Conservation (phyloP, 2,329 filamentous ascomycete species). For the Endothia cerciana region DNA sequence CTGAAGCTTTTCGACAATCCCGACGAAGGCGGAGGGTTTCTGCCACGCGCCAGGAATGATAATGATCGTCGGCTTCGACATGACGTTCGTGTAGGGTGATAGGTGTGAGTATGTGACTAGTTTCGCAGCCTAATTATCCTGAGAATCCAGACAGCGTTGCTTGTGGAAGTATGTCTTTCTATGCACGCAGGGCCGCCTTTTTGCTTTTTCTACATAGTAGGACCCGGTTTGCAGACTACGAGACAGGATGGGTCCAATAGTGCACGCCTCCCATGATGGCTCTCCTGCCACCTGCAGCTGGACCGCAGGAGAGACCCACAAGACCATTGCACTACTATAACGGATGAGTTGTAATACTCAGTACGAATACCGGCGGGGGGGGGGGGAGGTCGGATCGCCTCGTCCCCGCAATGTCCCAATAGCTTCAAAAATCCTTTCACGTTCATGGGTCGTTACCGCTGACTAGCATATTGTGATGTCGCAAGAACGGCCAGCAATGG, state of each 20-base stretch:
- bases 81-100: not conserved
- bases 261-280: not conserved
- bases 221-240: not conserved
- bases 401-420: too few species aligned
- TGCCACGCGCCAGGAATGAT: conserved; percentile 44
- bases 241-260: not conserved
- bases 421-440: too few species aligned
- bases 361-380: too few species aligned
- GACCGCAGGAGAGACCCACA: not conserved
- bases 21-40: conserved; percentile 34
- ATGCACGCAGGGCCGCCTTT: not conserved
- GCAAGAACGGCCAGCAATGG: too few species aligned
- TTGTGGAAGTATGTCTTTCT: not conserved
- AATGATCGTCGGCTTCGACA: conserved; percentile 31
- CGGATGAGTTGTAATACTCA: not conserved
- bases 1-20: conserved; percentile 34
- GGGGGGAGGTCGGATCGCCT: too few species aligned
- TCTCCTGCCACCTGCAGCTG: not conserved
- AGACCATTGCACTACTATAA: not conserved
- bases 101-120: too few species aligned
- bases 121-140: too few species aligned
- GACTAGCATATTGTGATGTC: too few species aligned
- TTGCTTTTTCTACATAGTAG: not conserved
- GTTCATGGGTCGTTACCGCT: too few species aligned
- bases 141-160: not conserved